Evolutionary conservation across 2,329 filamentous ascomycete genomes (phyloP), one percentile per base, ranked within the genome.

Genomic region (Pseudogymnoascus sp.): DNA sequence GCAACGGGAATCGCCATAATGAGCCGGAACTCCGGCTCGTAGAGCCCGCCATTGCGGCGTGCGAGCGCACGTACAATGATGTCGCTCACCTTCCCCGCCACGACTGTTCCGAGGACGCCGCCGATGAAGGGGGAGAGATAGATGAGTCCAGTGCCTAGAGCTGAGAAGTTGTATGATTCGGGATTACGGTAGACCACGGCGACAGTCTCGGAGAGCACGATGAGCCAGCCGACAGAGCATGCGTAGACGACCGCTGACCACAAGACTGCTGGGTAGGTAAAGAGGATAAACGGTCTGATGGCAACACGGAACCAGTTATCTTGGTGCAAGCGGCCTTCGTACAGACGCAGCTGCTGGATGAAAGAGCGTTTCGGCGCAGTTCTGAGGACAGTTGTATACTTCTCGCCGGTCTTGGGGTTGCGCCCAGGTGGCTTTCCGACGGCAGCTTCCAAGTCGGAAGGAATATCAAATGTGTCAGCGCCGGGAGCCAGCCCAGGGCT

Each of bases 61-160:
- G 91, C 83, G 88, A 97, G 91, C 64, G 80, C 87, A 62, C 86
- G 86, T 5, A 96, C 92, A 59, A 97, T 86, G 1, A 93, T 71
- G 71, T 97, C 95, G 3, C 90, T 95, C 11, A 96, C 82, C 71
- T 89, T 91, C 42, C 93, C 95, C 0, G 93, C 93, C 0, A 97
- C 90, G 0, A 88, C 92, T 0, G 93, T 96, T n/a, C 93, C 93
- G 0, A 97, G 80, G 4, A 97, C 83, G 6, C 91, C 92, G 12
- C 92, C 93, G 4, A 97, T 77, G 70, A 97, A 97, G 0, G 93
- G 93, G 0, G 90, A 93, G 54, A 97, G 81, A 74, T 97, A 97
- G 0, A 97, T 84, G 0, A 97, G 80, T 6, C 93, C 93, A 0
- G 90, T 89, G 66, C 91, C 87, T 0, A 97, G 78, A 0, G 91